Evolutionary conservation across 768 basidiomycete genomes (phyloP).

Genomic region (Auricularia heimuer): DNA sequence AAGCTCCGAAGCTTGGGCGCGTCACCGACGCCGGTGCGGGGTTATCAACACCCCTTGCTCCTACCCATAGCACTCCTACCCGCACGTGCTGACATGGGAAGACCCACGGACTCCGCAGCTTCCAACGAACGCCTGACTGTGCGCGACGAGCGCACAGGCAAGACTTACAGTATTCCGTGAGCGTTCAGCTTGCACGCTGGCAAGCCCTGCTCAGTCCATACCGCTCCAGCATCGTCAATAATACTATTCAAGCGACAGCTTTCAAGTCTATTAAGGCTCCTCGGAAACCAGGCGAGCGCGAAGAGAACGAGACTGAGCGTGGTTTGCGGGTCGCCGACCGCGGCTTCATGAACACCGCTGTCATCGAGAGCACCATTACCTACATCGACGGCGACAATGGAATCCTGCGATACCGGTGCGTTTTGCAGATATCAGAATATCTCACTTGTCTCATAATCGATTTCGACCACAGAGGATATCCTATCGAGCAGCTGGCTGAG

Average conservation of each 20-base stretch:
- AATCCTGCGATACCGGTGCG: conserved; percentile 67
- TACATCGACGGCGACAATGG: conserved; percentile 88
- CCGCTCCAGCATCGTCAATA: conserved; percentile 56
- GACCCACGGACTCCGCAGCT: neutral
- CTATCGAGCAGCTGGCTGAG: conserved; percentile 82
- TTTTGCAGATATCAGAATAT: neutral
- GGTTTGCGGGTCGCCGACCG: conserved; percentile 36
- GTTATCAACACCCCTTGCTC: neutral
- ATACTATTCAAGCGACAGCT: conserved; percentile 67
- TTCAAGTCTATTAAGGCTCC: conserved; percentile 70
- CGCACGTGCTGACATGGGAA: neutral
- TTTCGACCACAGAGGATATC: conserved; percentile 56
- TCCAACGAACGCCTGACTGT: conserved; percentile 42
- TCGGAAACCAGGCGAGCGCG: conserved; percentile 45
- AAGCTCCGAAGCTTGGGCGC: too few relatives aligned
- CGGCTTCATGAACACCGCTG: conserved; percentile 41
- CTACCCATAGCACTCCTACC: neutral
- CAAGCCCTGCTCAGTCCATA: neutral
- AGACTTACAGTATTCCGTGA: conserved; percentile 63
- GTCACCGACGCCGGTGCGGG: too few relatives aligned
- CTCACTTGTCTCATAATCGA: too few relatives aligned
- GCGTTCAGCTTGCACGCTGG: conserved; percentile 14
- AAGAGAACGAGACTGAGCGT: conserved; percentile 76
- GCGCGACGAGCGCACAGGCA: conserved; percentile 78
- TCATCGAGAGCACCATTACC: conserved; percentile 44